phyloP scores from a whole-genome alignment of 495 filamentous ascomycete genomes.

The Corynascus novoguineensis region DNA sequence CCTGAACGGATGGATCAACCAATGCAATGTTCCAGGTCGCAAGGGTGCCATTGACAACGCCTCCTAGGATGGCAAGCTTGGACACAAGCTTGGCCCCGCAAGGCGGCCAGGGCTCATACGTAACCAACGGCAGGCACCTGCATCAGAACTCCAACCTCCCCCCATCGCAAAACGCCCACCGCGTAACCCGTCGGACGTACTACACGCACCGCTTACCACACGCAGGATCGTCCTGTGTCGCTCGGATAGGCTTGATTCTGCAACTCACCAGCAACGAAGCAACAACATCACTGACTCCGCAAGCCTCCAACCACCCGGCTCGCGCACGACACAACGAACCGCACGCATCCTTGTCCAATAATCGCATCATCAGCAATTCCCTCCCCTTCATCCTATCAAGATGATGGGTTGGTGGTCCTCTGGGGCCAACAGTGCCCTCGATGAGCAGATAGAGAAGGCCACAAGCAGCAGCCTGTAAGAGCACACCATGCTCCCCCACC shows the following conservation, averaged over 20 bases:
- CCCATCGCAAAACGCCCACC: conserved; percentile 13
- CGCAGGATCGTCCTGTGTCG: neutral
- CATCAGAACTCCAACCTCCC: conserved; percentile 6
- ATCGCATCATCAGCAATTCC: neutral
- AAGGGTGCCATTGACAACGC: neutral
- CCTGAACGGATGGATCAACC: too few relatives aligned
- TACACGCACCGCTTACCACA: neutral
- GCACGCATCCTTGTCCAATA: neutral
- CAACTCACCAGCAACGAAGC: neutral
- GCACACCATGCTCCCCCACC: conserved; percentile 1
- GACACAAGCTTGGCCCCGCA: conserved; percentile 14
- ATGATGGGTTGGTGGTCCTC: conserved; percentile 94
- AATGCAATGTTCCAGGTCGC: too few relatives aligned
- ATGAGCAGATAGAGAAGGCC: conserved; percentile 93
- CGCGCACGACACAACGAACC: neutral
- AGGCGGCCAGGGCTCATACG: conserved; percentile 19
- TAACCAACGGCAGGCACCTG: conserved; percentile 27
- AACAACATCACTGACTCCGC: neutral
- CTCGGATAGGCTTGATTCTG: neutral
- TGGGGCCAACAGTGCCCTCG: conserved; percentile 69
- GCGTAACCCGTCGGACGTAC: neutral
- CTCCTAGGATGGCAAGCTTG: conserved; percentile 5
- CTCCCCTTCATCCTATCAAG: conserved; percentile 17
- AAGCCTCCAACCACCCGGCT: neutral
- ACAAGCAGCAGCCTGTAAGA: conserved; percentile 85